Evolutionary conservation across 2,329 filamentous ascomycete genomes (phyloP).

Genomic region (Aspergillus brasiliensis): DNA sequence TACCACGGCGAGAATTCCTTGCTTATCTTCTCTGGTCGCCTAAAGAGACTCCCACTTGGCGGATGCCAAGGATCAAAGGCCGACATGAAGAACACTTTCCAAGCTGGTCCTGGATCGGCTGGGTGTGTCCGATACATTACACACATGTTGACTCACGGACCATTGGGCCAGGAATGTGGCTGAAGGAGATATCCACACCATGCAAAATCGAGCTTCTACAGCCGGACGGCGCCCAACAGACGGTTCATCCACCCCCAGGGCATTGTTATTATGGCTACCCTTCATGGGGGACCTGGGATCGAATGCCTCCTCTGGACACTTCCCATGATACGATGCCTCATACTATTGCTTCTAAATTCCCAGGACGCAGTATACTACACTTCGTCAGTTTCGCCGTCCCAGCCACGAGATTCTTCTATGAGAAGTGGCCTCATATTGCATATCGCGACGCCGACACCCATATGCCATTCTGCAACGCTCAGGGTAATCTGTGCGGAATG

Average conservation of each 20-base stretch:
- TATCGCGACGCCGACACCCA: no score
- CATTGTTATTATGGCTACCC: not conserved
- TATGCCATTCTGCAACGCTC: no score
- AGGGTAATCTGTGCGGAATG: no score
- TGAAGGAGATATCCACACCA: not conserved
- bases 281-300: not conserved
- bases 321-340: no score
- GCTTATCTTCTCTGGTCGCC: not conserved
- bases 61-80: not conserved
- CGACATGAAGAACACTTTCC: not conserved
- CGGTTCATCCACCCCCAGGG: not conserved
- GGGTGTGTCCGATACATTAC: not conserved
- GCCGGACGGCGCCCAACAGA: rapidly evolving
- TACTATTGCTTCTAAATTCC: no score
- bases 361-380: no score
- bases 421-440: no score
- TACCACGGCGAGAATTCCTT: not conserved
- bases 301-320: not conserved
- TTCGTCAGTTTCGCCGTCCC: no score
- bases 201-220: not conserved
- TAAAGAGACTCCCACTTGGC: not conserved
- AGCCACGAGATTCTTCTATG: no score
- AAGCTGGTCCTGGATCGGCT: not conserved
- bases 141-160: not conserved
- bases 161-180: no score